Base-by-base conservation (phyloP, 2,329 filamentous ascomycete species). In the Trichoderma aggressivum region DNA sequence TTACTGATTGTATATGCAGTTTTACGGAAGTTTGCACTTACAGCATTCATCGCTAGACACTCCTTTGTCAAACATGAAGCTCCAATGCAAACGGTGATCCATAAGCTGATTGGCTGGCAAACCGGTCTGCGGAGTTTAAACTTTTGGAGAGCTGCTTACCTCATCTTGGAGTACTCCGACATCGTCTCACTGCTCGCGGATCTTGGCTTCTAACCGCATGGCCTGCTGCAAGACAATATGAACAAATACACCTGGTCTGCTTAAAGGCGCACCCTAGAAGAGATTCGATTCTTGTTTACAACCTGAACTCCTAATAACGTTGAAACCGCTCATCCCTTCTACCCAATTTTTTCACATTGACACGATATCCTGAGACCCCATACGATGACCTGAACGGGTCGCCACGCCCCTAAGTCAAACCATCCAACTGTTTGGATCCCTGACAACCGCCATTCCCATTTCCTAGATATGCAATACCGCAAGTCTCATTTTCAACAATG, bases 331-430 rank as follows among this genome's bases (percentile, higher is more conserved):
- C n/a, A 55, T 26, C 21, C 14, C 10, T n/a, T 30, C 30, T 26
- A n/a, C 28, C 30, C 18, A 26, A 36, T 24, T 55, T 55, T 28
- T 55, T 55, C 8, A 65, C 24, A 65, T 36, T 50, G 47, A 50
- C n/a, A 24, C 47, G n/a, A 50, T 14, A 55, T 55, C 43, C 36
- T 39, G 62, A 65, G 21, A 32, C 43, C 47, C 30, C 32, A 50
- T 67, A 36, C 55, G n/a, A 60, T 59, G 65, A 50, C 30, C 39
- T 68, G 65, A 68, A 21, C n/a, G 53, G 28, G 28, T 47, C 56
- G 65, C 55, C 39, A 59, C 65, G 30, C 36, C 64, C 55, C n/a
- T 53, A 34, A 58, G 16, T 50, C 21, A n/a, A 50, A 21, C 21
- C 28, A 30, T 50, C 55, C 24, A 26, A 12, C 39, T 43, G 53